Conservation (phyloP, 1,284 basidiomycete genomes). For the Wallemia mellicola region DNA sequence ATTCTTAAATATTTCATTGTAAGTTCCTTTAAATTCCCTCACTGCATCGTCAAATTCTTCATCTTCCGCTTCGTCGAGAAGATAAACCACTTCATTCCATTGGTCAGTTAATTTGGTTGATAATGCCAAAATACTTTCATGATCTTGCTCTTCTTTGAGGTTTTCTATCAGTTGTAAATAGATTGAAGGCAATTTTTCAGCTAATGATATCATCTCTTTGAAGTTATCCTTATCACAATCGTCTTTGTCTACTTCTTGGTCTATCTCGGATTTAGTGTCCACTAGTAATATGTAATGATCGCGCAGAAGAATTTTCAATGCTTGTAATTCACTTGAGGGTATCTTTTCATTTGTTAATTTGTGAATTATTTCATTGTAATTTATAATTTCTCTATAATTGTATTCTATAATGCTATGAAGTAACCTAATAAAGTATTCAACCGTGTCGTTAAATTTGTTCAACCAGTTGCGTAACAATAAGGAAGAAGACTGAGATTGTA, state of each 20-base stretch:
- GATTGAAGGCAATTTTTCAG: too few species aligned
- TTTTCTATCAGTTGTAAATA: neutral
- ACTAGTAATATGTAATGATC: neutral
- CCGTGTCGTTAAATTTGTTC: neutral
- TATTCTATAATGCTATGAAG: neutral
- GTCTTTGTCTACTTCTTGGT: too few species aligned
- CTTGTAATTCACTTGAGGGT: neutral
- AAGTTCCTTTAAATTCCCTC: neutral
- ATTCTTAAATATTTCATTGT: neutral
- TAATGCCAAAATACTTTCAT: neutral
- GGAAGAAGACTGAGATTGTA: neutral
- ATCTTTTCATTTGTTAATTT: neutral
- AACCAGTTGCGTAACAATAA: neutral
- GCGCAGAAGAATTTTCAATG: neutral
- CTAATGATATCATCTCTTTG: too few species aligned
- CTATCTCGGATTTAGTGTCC: neutral
- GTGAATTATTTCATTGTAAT: neutral
- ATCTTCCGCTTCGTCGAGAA: neutral
- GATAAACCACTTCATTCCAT: neutral
- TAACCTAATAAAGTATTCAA: neutral
- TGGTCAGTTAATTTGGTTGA: neutral
- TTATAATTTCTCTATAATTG: neutral
- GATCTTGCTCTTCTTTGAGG: neutral
- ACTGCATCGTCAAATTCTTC: neutral
- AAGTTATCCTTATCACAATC: too few species aligned